Evolutionary conservation across 805 yeast species (phyloP).

Genomic region (Saccharomycopsis lassenensis): DNA sequence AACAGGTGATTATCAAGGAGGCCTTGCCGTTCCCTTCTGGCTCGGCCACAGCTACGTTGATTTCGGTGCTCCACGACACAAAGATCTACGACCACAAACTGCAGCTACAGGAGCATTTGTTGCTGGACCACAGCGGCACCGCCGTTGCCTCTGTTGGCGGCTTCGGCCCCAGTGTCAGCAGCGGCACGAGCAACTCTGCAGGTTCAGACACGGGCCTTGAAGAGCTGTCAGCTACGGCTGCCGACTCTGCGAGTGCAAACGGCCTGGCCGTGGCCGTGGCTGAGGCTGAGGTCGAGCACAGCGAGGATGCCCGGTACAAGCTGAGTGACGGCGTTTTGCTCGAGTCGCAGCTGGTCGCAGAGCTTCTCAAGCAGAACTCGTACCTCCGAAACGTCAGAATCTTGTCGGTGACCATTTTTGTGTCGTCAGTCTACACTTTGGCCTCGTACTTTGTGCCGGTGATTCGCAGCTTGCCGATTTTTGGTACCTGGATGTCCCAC

Average conservation of each 20-base stretch:
- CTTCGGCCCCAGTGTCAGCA: no score
- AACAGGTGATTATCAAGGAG: slow-evolving; percentile 79
- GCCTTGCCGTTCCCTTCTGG: slow-evolving; percentile 92
- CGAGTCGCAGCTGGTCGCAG: no score
- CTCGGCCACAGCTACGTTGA: slow-evolving; percentile 88
- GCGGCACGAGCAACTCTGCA: no score
- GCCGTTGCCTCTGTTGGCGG: no score
- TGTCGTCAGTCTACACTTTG: slow-evolving; percentile 67
- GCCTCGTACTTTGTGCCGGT: slow-evolving; percentile 64
- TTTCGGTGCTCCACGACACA: slow-evolving; percentile 74
- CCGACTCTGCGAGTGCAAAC: no score
- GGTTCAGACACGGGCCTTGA: no score
- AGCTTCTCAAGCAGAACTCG: slow-evolving; percentile 22
- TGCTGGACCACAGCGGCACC: slow-evolving; percentile 17
- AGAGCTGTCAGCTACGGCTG: no score
- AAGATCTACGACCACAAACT: slow-evolving; percentile 28
- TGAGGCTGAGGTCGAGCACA: no score
- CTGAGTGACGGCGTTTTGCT: no score
- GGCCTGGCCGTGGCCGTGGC: no score
- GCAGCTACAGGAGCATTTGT: slow-evolving; percentile 22
- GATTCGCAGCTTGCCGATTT: slow-evolving; percentile 58
- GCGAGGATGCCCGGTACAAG: no score
- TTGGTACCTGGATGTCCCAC: slow-evolving; percentile 54
- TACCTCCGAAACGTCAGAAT: slow-evolving; percentile 52
- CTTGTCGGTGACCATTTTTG: slow-evolving; percentile 46